These are phyloP conservation scores for Sphaceloma murrayae DNA, from an alignment of 2,329 filamentous ascomycete genomes.

Conservation along the genomic window DNA sequence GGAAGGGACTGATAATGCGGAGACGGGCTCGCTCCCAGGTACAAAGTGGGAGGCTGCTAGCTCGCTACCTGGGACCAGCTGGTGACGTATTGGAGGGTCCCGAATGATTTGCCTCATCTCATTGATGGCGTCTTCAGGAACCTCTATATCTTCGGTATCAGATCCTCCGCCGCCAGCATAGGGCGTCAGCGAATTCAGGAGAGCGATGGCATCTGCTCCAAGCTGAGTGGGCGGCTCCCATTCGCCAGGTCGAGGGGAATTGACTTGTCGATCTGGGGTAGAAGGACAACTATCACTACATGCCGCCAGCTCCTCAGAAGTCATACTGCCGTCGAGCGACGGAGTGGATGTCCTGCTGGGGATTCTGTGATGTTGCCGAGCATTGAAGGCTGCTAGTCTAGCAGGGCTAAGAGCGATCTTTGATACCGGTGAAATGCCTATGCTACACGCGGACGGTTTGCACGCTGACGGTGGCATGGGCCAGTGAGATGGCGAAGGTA, in stretches of 20 bases:
- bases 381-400: constrained; percentile 60
- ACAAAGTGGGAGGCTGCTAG: constrained; percentile 3
- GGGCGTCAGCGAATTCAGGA: constrained; percentile 62
- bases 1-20: constrained; percentile 77
- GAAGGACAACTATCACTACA: constrained; percentile 62
- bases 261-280: constrained; percentile 59
- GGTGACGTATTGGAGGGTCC: constrained; percentile 16
- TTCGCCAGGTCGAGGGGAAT: constrained; percentile 47
- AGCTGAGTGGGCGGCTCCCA: constrained; percentile 55
- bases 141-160: constrained; percentile 31
- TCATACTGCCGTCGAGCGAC: constrained; percentile 79
- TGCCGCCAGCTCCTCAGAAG: constrained; percentile 75
- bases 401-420: constrained; percentile 32
- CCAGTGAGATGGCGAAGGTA: constrained; percentile 50
- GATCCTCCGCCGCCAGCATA: constrained; percentile 29
- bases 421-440: constrained; percentile 41
- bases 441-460: constrained; percentile 34
- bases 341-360: constrained; percentile 72
- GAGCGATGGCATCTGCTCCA: constrained; percentile 70
- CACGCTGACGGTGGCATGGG: constrained; percentile 45
- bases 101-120: constrained; percentile 56
- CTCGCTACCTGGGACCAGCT: constrained; percentile 21
- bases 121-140: constrained; percentile 37
- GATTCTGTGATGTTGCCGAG: constrained; percentile 45
- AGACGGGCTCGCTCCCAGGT: constrained; percentile 54